phyloP scores from a whole-genome alignment of 768 basidiomycete species.

The Kwoniella bestiolae region DNA sequence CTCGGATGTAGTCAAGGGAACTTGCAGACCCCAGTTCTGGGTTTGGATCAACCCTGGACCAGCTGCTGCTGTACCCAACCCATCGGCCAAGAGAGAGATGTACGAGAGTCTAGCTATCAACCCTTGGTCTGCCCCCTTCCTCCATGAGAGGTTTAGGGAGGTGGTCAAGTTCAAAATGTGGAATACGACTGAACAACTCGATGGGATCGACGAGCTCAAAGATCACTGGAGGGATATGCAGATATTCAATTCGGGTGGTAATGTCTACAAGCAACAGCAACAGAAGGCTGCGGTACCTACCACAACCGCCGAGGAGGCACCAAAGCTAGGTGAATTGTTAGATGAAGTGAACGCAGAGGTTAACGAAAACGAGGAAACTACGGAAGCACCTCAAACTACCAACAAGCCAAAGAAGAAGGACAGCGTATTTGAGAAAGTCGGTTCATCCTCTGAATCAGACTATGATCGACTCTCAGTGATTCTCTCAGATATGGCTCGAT shows the following conservation, averaged over 20 bases:
- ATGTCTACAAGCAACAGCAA: slow-evolving; percentile 49
- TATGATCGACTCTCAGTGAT: slow-evolving; percentile 93
- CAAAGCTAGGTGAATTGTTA: slow-evolving; percentile 39
- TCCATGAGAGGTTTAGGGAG: slow-evolving; percentile 88
- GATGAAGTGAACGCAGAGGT: slow-evolving; percentile 30
- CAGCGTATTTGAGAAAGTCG: slow-evolving; percentile 76
- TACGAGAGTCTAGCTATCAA: slow-evolving; percentile 73
- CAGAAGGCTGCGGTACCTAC: slow-evolving; percentile 19
- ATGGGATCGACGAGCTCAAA: slow-evolving; percentile 84
- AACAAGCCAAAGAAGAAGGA: slow-evolving; percentile 57
- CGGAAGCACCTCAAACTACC: not conserved
- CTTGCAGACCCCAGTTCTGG: slow-evolving; percentile 94
- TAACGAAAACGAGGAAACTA: slow-evolving; percentile 7
- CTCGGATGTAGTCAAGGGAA: slow-evolving; percentile 54
- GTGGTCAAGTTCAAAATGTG: slow-evolving; percentile 94
- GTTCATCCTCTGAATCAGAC: slow-evolving; percentile 81
- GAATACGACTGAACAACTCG: slow-evolving; percentile 97
- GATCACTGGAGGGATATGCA: slow-evolving; percentile 85
- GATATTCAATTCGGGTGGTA: slow-evolving; percentile 71
- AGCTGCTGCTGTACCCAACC: slow-evolving; percentile 84
- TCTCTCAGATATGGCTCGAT: slow-evolving; percentile 94
- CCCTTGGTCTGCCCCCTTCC: slow-evolving; percentile 93
- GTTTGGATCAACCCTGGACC: slow-evolving; percentile 99
- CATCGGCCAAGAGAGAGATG: slow-evolving; percentile 79
- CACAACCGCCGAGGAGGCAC: slow-evolving; percentile 20